Evolutionary conservation across 1,284 basidiomycete genomes (phyloP).

Genomic region (Cystobasidiaceae sp.): DNA sequence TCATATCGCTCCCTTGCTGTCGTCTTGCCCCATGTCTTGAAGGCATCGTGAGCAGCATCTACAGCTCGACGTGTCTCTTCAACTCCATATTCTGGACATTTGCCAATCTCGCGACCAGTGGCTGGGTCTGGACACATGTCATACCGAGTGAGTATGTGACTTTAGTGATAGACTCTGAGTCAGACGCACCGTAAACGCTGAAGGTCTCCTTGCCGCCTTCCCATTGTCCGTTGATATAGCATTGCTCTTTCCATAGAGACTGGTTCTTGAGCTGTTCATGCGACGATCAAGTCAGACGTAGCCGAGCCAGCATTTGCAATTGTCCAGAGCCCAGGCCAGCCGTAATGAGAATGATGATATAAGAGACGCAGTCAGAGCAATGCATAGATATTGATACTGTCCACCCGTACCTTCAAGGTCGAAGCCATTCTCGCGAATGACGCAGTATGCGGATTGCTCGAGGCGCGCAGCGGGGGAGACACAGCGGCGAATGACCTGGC

Average conservation of each 20-base stretch:
- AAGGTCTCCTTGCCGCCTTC: conserved; percentile 65
- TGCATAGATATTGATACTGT: too few species aligned
- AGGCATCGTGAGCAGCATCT: conserved; percentile 65
- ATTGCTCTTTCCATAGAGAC: conserved; percentile 66
- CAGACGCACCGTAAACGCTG: conserved; percentile 62
- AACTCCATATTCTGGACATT: conserved; percentile 77
- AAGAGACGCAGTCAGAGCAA: too few species aligned
- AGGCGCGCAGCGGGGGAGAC: neutral
- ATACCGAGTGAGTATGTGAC: neutral
- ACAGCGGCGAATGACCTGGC: neutral
- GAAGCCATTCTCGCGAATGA: conserved; percentile 28
- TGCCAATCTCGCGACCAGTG: conserved; percentile 69
- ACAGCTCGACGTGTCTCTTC: conserved; percentile 75
- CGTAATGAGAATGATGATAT: too few species aligned
- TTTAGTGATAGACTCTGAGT: neutral
- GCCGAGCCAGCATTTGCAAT: neutral
- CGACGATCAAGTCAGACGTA: neutral
- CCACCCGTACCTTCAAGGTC: conserved; percentile 8
- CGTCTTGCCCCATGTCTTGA: conserved; percentile 73
- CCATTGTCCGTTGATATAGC: conserved; percentile 75
- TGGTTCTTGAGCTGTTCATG: conserved; percentile 59
- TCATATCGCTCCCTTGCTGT: conserved; percentile 66
- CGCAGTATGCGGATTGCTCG: neutral
- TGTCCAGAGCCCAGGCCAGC: neutral
- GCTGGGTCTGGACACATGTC: conserved; percentile 63